Percentiles rank a stretch among this genome's conserved stretches.
phyloP scores from a whole-genome alignment of 345 rosid species.

The Crucihimalaya himalaica region DNA sequence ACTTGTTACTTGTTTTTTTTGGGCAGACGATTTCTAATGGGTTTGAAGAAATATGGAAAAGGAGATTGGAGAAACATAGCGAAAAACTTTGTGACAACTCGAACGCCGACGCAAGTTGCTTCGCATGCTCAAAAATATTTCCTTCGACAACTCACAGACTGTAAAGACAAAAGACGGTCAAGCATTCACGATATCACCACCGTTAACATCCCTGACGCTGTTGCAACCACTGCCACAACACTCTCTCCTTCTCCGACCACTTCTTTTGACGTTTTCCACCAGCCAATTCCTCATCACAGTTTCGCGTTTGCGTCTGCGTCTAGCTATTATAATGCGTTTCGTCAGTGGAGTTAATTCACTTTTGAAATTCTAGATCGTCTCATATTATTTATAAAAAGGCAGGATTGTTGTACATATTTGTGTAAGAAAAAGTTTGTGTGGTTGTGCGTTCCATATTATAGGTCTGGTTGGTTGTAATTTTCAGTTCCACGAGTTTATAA shows the following conservation, averaged over 20 bases:
- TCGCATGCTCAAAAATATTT: conserved; percentile 98
- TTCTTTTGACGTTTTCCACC: conserved; percentile 24
- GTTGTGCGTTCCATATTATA: conserved; percentile 4
- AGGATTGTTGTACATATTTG: conserved; percentile 29
- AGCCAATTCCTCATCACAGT: conserved; percentile 21
- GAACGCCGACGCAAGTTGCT: conserved; percentile 96
- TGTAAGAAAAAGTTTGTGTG: conserved; percentile 35
- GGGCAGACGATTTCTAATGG: conserved; percentile 79
- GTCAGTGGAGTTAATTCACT: conserved; percentile 23
- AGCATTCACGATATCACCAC: conserved; percentile 98
- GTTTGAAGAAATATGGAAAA: conserved; percentile 92
- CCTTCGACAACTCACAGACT: conserved; percentile 85
- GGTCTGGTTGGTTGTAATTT: conserved; percentile 23
- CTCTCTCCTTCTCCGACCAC: conserved; percentile 23
- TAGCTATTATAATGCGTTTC: conserved; percentile 21
- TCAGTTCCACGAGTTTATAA: conserved; percentile 13
- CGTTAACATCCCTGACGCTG: conserved; percentile 56
- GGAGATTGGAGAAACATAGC: conserved; percentile 99
- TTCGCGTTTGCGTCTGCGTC: conserved; percentile 34
- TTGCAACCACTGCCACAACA: conserved; percentile 36
- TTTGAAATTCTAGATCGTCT: not conserved
- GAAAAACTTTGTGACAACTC: conserved; percentile 67
- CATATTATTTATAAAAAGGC: conserved; percentile 11
- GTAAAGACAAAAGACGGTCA: conserved; percentile 94
- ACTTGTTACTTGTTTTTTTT: not conserved